These are phyloP conservation scores for Hibiscus mutabilis DNA, from an alignment of 345 rosid genomes.

Conservation along the genomic window DNA sequence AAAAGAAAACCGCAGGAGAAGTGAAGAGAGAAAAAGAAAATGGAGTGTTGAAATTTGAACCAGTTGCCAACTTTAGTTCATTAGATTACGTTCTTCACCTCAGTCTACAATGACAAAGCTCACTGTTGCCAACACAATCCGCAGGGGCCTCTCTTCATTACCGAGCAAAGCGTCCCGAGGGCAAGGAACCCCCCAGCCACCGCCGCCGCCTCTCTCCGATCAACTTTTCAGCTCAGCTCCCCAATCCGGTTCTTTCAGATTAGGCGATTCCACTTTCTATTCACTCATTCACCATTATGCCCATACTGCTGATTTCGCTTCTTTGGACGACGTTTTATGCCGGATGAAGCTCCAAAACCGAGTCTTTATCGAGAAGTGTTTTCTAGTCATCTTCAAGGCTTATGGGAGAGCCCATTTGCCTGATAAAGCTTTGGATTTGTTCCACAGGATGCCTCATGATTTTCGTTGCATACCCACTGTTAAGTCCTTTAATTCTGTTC, in stretches of 20 bases:
- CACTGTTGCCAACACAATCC: slow-evolving; percentile 12
- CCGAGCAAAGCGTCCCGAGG: slow-evolving; percentile 26
- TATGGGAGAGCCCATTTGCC: slow-evolving; percentile 66
- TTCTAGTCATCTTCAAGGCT: slow-evolving; percentile 57
- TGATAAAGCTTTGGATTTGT: slow-evolving; percentile 55
- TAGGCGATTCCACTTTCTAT: slow-evolving; percentile 77
- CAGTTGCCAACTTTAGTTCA: neutral
- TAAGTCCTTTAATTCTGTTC: slow-evolving; percentile 79
- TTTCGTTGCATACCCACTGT: slow-evolving; percentile 69
- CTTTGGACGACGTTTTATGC: slow-evolving; percentile 49
- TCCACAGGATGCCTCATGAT: slow-evolving; percentile 52
- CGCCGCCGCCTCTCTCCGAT: slow-evolving; percentile 43
- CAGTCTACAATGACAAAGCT: neutral
- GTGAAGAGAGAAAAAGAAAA: neutral
- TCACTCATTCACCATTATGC: slow-evolving; percentile 58
- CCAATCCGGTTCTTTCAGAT: slow-evolving; percentile 54
- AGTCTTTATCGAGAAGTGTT: slow-evolving; percentile 46
- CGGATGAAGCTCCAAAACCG: slow-evolving; percentile 60
- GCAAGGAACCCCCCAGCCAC: slow-evolving; percentile 17
- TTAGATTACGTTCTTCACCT: neutral
- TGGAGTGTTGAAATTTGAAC: neutral
- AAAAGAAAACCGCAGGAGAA: neutral
- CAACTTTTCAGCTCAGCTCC: slow-evolving; percentile 43
- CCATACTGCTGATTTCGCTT: slow-evolving; percentile 41
- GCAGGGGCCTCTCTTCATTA: slow-evolving; percentile 20